Evolutionary conservation across 2,329 filamentous ascomycete genomes (phyloP).

Genomic region (Huntiella decipiens): DNA sequence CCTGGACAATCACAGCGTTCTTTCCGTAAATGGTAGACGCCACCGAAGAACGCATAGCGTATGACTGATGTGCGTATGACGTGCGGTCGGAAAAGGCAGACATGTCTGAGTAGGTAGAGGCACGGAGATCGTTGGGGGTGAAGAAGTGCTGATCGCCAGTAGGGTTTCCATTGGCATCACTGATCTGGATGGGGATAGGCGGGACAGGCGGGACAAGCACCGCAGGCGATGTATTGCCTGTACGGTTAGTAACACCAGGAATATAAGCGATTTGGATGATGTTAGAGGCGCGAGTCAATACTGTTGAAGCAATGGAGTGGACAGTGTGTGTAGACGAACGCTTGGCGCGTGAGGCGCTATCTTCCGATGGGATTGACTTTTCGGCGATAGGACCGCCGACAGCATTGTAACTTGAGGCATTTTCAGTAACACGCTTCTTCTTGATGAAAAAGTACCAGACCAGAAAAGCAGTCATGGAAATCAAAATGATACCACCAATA

Average conservation of each 20-base stretch:
- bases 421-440: conserved; percentile 46
- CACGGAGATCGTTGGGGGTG: conserved; percentile 71
- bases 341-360: conserved; percentile 34
- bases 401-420: conserved; percentile 20
- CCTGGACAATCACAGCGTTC: conserved; percentile 64
- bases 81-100: conserved; percentile 44
- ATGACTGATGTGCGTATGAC: conserved; percentile 39
- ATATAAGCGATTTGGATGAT: conserved; percentile 99
- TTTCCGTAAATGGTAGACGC: conserved; percentile 89
- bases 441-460: conserved; percentile 82
- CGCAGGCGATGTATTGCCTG: conserved; percentile 62
- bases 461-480: conserved; percentile 58
- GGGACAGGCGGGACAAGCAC: conserved; percentile 81
- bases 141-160: conserved; percentile 74
- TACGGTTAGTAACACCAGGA: conserved; percentile 85
- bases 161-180: conserved; percentile 29
- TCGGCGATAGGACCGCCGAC: conserved; percentile 19
- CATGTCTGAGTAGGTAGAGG: conserved; percentile 73
- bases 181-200: conserved; percentile 57
- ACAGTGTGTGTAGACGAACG: conserved; percentile 71
- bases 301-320: conserved; percentile 82
- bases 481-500: conserved; percentile 58
- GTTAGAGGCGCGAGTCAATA: conserved; percentile 89
- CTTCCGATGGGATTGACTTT: conserved; percentile 14
- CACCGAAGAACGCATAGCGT: conserved; percentile 50